These are phyloP conservation scores for Jamesozyma lodderae DNA, from an alignment of 805 yeast genomes.

Conservation along the genomic window DNA sequence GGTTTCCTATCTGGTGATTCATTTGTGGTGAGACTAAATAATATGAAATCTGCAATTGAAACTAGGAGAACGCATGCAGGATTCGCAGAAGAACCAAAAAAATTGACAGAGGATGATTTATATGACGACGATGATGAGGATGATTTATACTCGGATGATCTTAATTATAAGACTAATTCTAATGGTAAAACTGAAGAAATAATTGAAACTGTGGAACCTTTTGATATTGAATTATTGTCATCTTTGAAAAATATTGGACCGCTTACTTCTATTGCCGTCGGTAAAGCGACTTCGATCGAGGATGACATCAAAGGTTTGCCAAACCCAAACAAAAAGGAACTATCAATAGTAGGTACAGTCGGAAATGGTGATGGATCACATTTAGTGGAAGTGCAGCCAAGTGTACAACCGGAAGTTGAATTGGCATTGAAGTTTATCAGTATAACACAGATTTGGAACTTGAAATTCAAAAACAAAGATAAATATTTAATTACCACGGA, in stretches of 20 bases:
- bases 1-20: slow-evolving; percentile 56
- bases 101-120: slow-evolving; percentile 18
- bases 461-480: slow-evolving; percentile 38
- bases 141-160: slow-evolving; percentile 22
- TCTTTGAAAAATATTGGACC: slow-evolving; percentile 63
- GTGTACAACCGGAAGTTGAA: slow-evolving; percentile 57
- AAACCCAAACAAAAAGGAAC: slow-evolving; percentile 60
- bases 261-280: slow-evolving; percentile 56
- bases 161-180: slow-evolving; percentile 11
- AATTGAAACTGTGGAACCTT: slow-evolving; percentile 24
- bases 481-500: slow-evolving; percentile 66
- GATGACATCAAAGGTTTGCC: slow-evolving; percentile 49
- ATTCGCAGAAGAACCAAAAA: slow-evolving; percentile 33
- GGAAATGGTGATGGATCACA: slow-evolving; percentile 52
- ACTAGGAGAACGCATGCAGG: slow-evolving; percentile 36
- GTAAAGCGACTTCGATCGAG: slow-evolving; percentile 44
- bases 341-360: slow-evolving; percentile 58
- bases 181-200: slow-evolving; percentile 8
- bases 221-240: slow-evolving; percentile 43
- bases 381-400: slow-evolving; percentile 54
- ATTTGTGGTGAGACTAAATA: slow-evolving; percentile 33
- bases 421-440: slow-evolving; percentile 65
- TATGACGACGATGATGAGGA: slow-evolving; percentile 32
- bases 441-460: slow-evolving; percentile 68
- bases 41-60: slow-evolving; percentile 22